Conservation (phyloP, 257 asterid genomes). For the Fraxinus excelsior region DNA sequence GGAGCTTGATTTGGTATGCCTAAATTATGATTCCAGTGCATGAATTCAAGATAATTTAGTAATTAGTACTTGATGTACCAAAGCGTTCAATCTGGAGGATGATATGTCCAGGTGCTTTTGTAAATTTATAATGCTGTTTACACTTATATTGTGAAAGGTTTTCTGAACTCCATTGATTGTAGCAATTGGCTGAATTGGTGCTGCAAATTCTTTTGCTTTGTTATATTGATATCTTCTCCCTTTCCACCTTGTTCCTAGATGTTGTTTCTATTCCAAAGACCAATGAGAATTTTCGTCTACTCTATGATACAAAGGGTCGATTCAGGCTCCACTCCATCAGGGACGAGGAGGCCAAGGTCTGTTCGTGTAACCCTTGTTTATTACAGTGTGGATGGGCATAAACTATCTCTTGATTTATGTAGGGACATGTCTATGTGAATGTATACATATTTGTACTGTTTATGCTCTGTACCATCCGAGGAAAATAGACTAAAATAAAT, state of each 20-base stretch:
- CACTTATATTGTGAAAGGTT: neutral
- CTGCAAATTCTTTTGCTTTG: neutral
- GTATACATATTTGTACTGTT: neutral
- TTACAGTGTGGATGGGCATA: neutral
- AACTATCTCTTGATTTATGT: neutral
- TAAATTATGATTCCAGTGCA: neutral
- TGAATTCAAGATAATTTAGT: neutral
- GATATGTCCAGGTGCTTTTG: neutral
- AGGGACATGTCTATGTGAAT: neutral
- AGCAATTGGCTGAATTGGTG: neutral
- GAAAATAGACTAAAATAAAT: neutral
- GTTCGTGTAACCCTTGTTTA: neutral
- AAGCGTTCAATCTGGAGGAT: neutral
- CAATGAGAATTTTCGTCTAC: slow-evolving; percentile 36
- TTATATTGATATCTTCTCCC: neutral
- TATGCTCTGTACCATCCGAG: neutral
- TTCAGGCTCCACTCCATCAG: slow-evolving; percentile 37
- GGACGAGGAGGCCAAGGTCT: slow-evolving; percentile 41
- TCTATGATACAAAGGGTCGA: slow-evolving; percentile 36
- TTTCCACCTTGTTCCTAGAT: slow-evolving; percentile 16
- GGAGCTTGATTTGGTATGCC: neutral
- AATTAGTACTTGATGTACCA: neutral
- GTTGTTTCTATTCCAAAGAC: slow-evolving; percentile 37
- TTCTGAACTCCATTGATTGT: neutral
- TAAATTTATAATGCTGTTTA: neutral